Evolutionary conservation across 768 basidiomycete species (phyloP).

Genomic region (Saitozyma podzolica): DNA sequence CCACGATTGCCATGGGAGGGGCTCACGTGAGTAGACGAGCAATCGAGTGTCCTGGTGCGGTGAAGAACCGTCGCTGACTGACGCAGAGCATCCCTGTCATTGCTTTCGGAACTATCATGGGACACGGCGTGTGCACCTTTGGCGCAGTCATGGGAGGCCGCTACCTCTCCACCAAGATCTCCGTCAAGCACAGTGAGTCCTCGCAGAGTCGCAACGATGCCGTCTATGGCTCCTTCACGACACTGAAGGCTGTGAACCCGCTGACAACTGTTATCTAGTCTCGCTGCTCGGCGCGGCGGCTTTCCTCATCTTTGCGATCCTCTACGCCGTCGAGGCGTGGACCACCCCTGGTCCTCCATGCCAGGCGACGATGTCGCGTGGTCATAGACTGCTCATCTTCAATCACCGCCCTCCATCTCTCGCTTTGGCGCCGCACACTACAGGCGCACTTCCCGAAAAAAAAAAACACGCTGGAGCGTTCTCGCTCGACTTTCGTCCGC

Average conservation of each 20-base stretch:
- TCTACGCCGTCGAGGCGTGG: slow-evolving; percentile 71
- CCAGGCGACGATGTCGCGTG: slow-evolving; percentile 9
- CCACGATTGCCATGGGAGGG: slow-evolving; percentile 92
- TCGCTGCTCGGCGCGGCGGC: slow-evolving; percentile 77
- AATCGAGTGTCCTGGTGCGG: neutral
- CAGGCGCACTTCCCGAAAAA: no score
- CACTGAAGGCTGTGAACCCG: neutral
- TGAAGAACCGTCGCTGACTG: slow-evolving; percentile 4
- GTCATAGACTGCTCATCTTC: neutral
- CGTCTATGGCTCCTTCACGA: neutral
- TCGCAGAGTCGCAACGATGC: neutral
- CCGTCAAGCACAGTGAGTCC: slow-evolving; percentile 82
- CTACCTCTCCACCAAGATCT: slow-evolving; percentile 89
- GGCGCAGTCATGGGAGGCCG: slow-evolving; percentile 92
- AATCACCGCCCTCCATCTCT: no score
- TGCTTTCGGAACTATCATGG: slow-evolving; percentile 81
- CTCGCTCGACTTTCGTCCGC: no score
- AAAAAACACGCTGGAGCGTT: no score
- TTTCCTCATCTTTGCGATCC: slow-evolving; percentile 77
- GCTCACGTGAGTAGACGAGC: slow-evolving; percentile 71
- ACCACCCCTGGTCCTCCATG: slow-evolving; percentile 12
- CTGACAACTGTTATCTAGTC: slow-evolving; percentile 57
- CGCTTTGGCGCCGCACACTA: no score
- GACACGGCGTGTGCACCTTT: slow-evolving; percentile 82
- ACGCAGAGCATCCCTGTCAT: slow-evolving; percentile 86